phyloP scores from a whole-genome alignment of 148 eudicot genomes.

The Pharnaceum exiguum region DNA sequence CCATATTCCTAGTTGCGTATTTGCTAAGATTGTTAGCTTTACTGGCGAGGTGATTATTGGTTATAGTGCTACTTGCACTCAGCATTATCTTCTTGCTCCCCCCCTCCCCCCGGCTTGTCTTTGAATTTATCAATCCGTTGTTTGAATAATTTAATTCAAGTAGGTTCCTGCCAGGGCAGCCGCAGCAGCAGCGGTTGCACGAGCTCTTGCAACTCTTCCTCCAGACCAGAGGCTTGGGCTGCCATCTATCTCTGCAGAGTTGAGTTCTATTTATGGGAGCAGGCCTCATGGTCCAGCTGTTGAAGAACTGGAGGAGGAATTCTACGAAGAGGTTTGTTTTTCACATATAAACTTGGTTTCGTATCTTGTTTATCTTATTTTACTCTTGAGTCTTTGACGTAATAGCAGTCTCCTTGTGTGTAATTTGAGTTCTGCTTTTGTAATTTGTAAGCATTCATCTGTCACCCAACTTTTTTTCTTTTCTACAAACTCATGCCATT shows the following conservation, averaged over 20 bases:
- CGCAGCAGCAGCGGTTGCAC: slow-evolving; percentile 97
- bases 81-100: neutral
- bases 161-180: slow-evolving; percentile 98
- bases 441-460: neutral
- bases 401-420: neutral
- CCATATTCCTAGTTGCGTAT: too few species aligned
- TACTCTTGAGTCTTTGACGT: neutral
- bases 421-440: neutral
- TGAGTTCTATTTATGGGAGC: slow-evolving; percentile 86
- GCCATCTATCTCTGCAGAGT: slow-evolving; percentile 77
- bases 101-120: neutral
- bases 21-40: too few species aligned
- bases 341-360: neutral
- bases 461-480: too few species aligned
- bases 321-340: slow-evolving; percentile 80
- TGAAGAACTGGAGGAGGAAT: slow-evolving; percentile 81
- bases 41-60: too few species aligned
- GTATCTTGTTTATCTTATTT: neutral
- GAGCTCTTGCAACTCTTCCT: slow-evolving; percentile 86
- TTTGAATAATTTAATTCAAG: neutral
- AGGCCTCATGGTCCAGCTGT: slow-evolving; percentile 44
- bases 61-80: neutral
- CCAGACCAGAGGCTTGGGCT: slow-evolving; percentile 83
- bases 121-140: neutral
- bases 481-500: too few species aligned